Evolutionary conservation across 2,329 filamentous ascomycete species (phyloP), one percentile per base, ranked within the genome.

Genomic region (Aspergillus ruber): DNA sequence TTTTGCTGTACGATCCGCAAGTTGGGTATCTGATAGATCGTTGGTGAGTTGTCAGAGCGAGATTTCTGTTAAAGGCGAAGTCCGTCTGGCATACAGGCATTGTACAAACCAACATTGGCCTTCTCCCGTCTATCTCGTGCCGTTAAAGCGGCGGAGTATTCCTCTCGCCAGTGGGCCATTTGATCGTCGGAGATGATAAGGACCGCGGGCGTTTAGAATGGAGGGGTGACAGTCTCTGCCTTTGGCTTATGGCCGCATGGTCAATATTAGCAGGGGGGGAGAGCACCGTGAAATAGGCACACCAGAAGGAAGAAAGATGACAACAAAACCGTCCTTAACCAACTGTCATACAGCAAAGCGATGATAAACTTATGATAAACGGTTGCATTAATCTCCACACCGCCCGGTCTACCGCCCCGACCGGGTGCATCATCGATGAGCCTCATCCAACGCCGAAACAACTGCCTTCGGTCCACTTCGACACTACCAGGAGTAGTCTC

Each of bases 121-220:
- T 81, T 78, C 61, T 89, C 85, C 53, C 82, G 78, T 61, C 82
- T 78, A 59, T 88, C 87, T 54, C 83, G 77, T 59, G 85, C 83
- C 57, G 82, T 79, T 55, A 97, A 76, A 55, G 85, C 85, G 52
- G 81, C 75, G 52, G 88, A 76, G 67, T 95, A 96, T 61, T 94
- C 86, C 56, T 87, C 83, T 61, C 84, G 80, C 87, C 90, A 94
- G 73, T 80, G 81, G 54, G 81, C 77, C 80, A 83, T 82, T 20
- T 52, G 50, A 52, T 50, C 46, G 42, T 44, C 39, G 42, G 47
- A 20, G 17, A 18, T 17, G n/a, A 39, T 12, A 18, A 18, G 15
- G 15, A 10, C 18, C 10, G 17, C 18, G 17, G 15, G 6, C 4
- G 36, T 12, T 7, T 39, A 8, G 9, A 38, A n/a, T 35, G 15